A percentile compares a stretch with the other conserved stretches of the same genome.
phyloP scores from a whole-genome alignment of 306 rosid species.

The Cyclanthera cordifolia region DNA sequence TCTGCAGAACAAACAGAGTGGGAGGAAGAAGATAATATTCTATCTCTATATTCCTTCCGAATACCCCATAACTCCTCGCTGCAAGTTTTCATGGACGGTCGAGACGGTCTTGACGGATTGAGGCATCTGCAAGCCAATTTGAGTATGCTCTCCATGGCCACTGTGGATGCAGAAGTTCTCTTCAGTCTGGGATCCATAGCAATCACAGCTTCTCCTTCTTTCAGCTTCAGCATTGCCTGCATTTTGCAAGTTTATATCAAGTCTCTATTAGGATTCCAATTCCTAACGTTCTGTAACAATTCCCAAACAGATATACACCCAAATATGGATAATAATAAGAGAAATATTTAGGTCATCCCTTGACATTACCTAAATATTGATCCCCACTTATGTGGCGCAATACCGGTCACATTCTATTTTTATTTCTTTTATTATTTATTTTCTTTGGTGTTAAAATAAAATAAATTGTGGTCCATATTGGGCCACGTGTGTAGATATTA shows the following conservation, averaged over 20 bases:
- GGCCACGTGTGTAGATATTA: too few relatives aligned
- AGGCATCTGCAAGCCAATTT: constrained; percentile 66
- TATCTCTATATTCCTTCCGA: constrained; percentile 60
- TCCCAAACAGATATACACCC: too few relatives aligned
- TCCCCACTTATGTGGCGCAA: too few relatives aligned
- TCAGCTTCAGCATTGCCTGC: constrained; percentile 73
- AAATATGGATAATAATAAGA: too few relatives aligned
- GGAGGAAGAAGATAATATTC: constrained; percentile 25
- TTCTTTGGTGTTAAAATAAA: too few relatives aligned
- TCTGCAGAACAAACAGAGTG: constrained; percentile 36
- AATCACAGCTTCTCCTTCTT: constrained; percentile 51
- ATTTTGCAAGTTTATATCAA: constrained; percentile 1
- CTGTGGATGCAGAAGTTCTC: constrained; percentile 51
- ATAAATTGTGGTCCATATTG: too few relatives aligned
- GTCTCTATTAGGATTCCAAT: background rate
- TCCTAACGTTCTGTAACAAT: too few relatives aligned
- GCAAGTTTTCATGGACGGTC: constrained; percentile 74
- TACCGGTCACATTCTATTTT: too few relatives aligned
- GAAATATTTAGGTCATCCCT: too few relatives aligned
- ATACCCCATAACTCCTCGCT: constrained; percentile 64
- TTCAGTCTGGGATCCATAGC: constrained; percentile 71
- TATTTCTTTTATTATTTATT: too few relatives aligned
- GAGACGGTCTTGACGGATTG: constrained; percentile 39
- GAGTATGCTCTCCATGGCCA: constrained; percentile 44
- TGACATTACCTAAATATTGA: too few relatives aligned